Base-by-base conservation (phyloP, 2,329 filamentous ascomycete species). In the Pseudomassariella vexata region DNA sequence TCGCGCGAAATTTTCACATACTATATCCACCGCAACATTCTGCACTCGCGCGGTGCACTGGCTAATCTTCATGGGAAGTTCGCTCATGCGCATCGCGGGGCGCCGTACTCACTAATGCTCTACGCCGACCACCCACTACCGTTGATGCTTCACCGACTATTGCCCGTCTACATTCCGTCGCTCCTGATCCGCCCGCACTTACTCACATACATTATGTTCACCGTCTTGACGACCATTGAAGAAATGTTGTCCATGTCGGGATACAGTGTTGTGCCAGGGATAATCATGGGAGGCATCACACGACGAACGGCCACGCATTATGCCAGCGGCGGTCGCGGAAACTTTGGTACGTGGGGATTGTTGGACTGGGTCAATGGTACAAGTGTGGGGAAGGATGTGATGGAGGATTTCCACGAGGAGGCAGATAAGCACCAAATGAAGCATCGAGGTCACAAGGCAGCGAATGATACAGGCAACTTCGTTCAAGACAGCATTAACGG, bases 121-220 rank as follows among this genome's bases (percentile, higher is more conserved):
- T 73, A 77, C 39, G 76, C 82, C 37, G 81, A 87, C 53, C 80
- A 87, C 48, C 82, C 83, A 0, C 41, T 76, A 0, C 70, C 77
- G 2, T 71, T 82, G 28, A 57, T 86, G 6, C 55, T 85, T 2
- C 66, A 73, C 39, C 73, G 73, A 28, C 76, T 82, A 49, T 36
- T 83, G 2, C 82, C 83, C 1, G 56, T 77, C 6, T 83, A 83
- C 50, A 55, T 85, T 0, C 79, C 83, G 1, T 72, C 80, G 2
- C 57, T 79, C 14, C 42, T 72, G n/a, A 65, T 85, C 24, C 76
- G 78, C 7, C 77, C 80, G 21, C 83, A 88, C 52, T 66, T 86
- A 4, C 63, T 87, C n/a, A 85, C 79, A 0, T 86, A 81, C 59
- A 69, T 85, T 35, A 47, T 84, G 9, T 73, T 85, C 40, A 62